Base-by-base conservation (phyloP, 805 yeast genomes). In the Pichia kluyveri region DNA sequence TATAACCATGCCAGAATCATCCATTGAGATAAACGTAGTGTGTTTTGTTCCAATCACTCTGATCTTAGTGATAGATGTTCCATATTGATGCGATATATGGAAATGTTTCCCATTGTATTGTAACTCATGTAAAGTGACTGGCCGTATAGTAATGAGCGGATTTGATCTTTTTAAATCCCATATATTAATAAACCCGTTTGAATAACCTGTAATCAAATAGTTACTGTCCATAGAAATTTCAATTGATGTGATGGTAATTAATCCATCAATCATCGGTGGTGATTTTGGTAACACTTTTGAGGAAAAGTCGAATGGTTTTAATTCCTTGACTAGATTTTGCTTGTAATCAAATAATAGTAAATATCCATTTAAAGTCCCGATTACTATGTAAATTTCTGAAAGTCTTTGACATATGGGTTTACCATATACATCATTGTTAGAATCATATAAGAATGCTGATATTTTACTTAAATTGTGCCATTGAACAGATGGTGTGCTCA, bases 351-450 rank as follows among this genome's bases (percentile, higher is more conserved):
- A 89, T 6, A 84, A 69, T 6, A 86, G 62, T 0, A 87, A 68
- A 37, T 62, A 67, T 1, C 96, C 96, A 44, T 74, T 75, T 0
- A 74, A 57, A 0, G 96, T 89, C 2, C 95, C 96, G 8, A 89
- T 56, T 0, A 79, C 79, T 8, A 83, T 67, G 32, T 72, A 56
- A 8, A 38, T 39, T 34, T 69, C 73, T 10, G 76, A 70, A 0
- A 75, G 68, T 0, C 69, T 60, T 14, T 79, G 56, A 27, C 70
- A 60, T 0, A 76, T 67, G 0, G 83, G 79, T 2, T 72, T 69
- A 4, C 32, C 32, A 12, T 30, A 30, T 10, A 10, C 4, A 7
- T 8, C 4, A 30, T 10, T 3, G 1, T 52, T 57, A 8, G 55
- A 40, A 3, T 59, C 45, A 42, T 47, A 56, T 10, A 63, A 38